Base-by-base conservation (phyloP, 2,329 filamentous ascomycete genomes). In the Colletotrichum cordylinicola region DNA sequence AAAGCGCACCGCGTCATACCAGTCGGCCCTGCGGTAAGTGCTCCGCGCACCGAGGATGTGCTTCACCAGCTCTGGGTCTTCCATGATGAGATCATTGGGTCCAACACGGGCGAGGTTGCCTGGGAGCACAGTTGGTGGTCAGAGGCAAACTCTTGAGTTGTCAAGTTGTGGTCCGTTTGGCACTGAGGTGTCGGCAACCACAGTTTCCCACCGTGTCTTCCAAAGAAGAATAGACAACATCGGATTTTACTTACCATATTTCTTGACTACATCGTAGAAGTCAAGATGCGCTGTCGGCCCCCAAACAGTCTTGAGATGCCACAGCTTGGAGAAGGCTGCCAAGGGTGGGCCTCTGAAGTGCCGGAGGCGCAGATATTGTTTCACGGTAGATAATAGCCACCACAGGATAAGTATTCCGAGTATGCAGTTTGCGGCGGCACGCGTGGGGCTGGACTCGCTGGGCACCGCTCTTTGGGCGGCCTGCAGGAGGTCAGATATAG, bases 1-100 rank as follows among this genome's bases (percentile, higher is more conserved):
- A 73, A 93, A 85, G 18, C 87, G 85, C 70, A 88, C 84, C 7
- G 85, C 86, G 72, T 86, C 82, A 78, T 90, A 90, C 84, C 88
- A 90, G 2, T 78, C 77, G 0, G 82, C 82, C 3, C 85, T 83
- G 1, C 77, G 79, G 71, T 87, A 87, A 9, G 75, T 69, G 39
- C 82, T 84, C 15, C 85, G 82, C 6, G 83, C 84, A 2, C 80
- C 81, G 16, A 81, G 82, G 79, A 87, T 84, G 29, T 77, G 81
- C n/a, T 83, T 82, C 10, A 87, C 29, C 24, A 76, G 58, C 13
- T 39, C 72, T n/a, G 74, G 62, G 60, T 80, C 78, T 35, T 72
- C 70, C 13, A 61, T 72, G 24, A 79, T 16, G 21, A 80, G 67
- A 21, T 72, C 65, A 12, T 80, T 78, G 43, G 77, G 79, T 0